Evolutionary conservation across 2,329 filamentous ascomycete genomes (phyloP).

Genomic region (Monosporascus sp.): DNA sequence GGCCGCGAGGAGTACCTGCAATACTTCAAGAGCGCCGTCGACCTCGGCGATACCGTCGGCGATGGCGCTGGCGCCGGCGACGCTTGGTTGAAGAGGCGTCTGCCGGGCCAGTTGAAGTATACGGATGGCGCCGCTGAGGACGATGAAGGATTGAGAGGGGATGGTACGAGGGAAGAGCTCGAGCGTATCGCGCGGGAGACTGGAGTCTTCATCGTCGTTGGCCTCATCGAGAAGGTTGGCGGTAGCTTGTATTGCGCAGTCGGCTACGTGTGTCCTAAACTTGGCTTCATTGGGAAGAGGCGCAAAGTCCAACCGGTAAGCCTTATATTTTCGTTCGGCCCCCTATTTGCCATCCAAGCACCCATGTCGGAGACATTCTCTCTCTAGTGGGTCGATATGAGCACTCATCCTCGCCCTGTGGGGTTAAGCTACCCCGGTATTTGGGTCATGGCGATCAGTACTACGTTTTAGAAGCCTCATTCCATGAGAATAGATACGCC

Average conservation of each 20-base stretch:
- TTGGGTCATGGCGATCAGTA: too few species aligned
- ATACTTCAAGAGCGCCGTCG: conserved; percentile 75
- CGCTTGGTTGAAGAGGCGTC: conserved; percentile 61
- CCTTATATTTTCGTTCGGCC: conserved; percentile 10
- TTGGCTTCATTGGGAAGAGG: conserved; percentile 75
- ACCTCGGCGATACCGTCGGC: conserved; percentile 72
- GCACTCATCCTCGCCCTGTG: too few species aligned
- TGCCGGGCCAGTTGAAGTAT: conserved; percentile 33
- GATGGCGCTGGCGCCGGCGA: conserved; percentile 61
- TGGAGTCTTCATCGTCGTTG: conserved; percentile 76
- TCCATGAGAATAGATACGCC: too few species aligned
- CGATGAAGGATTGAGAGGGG: conserved; percentile 43
- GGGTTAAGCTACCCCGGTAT: too few species aligned
- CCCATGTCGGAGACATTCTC: too few species aligned
- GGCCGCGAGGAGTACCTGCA: conserved; percentile 77
- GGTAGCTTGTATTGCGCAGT: conserved; percentile 81
- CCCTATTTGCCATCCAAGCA: too few species aligned
- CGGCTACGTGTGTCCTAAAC: conserved; percentile 72
- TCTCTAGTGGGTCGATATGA: too few species aligned
- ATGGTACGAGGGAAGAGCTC: conserved; percentile 74
- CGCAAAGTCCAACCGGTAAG: conserved; percentile 85
- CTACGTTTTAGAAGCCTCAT: too few species aligned
- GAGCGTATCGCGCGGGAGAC: conserved; percentile 72
- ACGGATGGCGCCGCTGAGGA: conserved; percentile 27
- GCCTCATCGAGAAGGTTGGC: conserved; percentile 72